Evolutionary conservation across 2,329 filamentous ascomycete genomes (phyloP).

Genomic region (Botryotinia calthae): DNA sequence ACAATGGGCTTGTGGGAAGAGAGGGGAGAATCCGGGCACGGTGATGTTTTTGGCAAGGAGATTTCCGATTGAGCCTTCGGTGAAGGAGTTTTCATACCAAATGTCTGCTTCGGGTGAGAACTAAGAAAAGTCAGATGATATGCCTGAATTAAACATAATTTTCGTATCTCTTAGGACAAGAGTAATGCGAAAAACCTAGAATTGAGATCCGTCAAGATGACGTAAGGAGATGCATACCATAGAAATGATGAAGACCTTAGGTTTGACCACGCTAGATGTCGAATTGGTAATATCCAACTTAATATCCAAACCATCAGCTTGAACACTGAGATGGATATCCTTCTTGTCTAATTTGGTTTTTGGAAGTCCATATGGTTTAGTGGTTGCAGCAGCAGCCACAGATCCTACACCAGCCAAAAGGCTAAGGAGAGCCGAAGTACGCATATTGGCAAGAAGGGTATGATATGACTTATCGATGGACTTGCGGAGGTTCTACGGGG

Average conservation of each 20-base stretch:
- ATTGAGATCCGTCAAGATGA: background rate
- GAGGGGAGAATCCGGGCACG: conserved; percentile 60
- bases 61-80: conserved; percentile 49
- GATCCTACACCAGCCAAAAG: conserved; percentile 13
- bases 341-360: conserved; percentile 6
- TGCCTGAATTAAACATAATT: background rate
- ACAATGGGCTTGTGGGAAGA: conserved; percentile 65
- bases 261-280: conserved; percentile 34
- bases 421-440: conserved; percentile 17
- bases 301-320: conserved; percentile 13
- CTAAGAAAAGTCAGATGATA: conserved; percentile 40
- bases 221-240: conserved; percentile 47
- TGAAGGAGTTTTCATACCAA: conserved; percentile 56
- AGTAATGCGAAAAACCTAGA: background rate
- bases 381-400: conserved; percentile 11
- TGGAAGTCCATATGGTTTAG: conserved; percentile 10
- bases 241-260: conserved; percentile 61
- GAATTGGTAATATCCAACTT: conserved; percentile 8
- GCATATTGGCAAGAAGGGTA: background rate
- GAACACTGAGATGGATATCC: conserved; percentile 11
- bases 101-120: conserved; percentile 59
- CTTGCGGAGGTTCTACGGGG: background rate
- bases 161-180: background rate
- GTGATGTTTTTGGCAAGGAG: conserved; percentile 57
- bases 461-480: background rate